Evolutionary conservation across 345 rosid genomes (phyloP).

Genomic region (Eucalyptus curtisii): DNA sequence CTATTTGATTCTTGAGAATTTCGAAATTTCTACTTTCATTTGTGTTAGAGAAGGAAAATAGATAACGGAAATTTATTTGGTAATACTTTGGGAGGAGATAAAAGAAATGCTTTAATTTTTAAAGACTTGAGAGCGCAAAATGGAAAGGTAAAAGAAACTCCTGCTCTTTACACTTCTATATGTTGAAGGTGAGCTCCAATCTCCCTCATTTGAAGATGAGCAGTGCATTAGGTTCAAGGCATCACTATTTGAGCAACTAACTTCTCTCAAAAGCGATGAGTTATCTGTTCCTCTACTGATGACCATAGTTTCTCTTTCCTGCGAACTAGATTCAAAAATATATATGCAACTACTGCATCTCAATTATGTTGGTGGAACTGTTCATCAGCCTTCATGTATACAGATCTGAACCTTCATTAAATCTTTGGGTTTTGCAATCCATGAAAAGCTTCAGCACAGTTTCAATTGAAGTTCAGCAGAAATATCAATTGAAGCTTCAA

Average conservation of each 20-base stretch:
- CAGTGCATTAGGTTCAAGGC: neutral
- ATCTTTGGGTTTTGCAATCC: neutral
- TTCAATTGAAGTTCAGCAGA: neutral
- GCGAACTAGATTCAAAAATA: too few relatives aligned
- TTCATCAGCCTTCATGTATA: neutral
- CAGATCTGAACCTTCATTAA: neutral
- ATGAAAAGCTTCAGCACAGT: neutral
- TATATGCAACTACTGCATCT: too few relatives aligned
- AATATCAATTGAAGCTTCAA: neutral
- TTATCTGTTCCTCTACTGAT: neutral
- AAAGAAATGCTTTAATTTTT: neutral
- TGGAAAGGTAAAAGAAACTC: neutral
- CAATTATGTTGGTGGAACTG: neutral
- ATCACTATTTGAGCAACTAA: neutral
- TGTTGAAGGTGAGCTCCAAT: neutral
- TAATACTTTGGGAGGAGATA: neutral
- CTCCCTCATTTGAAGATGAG: neutral
- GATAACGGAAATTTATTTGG: neutral
- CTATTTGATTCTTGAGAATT: neutral
- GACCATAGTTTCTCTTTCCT: neutral
- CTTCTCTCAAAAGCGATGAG: neutral
- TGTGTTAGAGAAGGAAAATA: neutral
- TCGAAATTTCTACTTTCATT: neutral
- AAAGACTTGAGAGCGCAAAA: neutral
- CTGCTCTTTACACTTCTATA: neutral